Base-by-base conservation (phyloP, 1,139 yeast species). In the Candida sojae region DNA sequence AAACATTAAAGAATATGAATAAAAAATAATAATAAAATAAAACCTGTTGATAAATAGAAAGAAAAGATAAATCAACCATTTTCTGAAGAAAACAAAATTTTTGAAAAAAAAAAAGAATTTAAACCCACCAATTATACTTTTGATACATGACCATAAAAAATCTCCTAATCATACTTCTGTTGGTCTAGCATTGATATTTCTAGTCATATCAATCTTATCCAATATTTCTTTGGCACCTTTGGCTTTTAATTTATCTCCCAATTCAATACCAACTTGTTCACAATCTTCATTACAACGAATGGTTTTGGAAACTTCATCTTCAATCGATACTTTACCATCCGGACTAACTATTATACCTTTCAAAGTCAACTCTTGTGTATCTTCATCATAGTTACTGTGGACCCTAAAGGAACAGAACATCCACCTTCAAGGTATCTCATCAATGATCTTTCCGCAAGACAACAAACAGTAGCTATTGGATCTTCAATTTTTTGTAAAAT, bases 361-460 rank as follows among this genome's bases (percentile, higher is more conserved):
- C 56, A 93, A 72, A 10, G 66, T 56, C 49, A 87, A 70, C 12
- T 53, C 55, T 33, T 73, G 66, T 0, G 81, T 73, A 2, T 57
- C 62, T 37, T 67, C 71, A 57, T 84, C 70, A 57, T 76, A 86
- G 5, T 63, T 60, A n/a, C 90, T 75, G 49, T 86, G 79, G 43
- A 90, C 96, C 99, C 99, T 57, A 93, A 88, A 9, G 99, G 99
- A 8, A 93, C 97, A 0, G 97, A 89, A 70, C 99, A 93, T 12
- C 99, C 99, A 52, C 99, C 99, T 71, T 93, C 98, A 52, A 93
- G 76, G 34, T 88, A 79, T 65, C 96, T 79, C 90, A 93, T 83
- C 51, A 93, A 73, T 11, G 95, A 75, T 59, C 99, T 79, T 70
- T 93, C 99, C 5, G 97, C 96, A n/a, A 84, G 67, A 67, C 99